Percentiles rank a stretch among this genome's conserved stretches.
Evolutionary conservation across 257 asterid species (phyloP).

Genomic region (Primulina huaijiensis): DNA sequence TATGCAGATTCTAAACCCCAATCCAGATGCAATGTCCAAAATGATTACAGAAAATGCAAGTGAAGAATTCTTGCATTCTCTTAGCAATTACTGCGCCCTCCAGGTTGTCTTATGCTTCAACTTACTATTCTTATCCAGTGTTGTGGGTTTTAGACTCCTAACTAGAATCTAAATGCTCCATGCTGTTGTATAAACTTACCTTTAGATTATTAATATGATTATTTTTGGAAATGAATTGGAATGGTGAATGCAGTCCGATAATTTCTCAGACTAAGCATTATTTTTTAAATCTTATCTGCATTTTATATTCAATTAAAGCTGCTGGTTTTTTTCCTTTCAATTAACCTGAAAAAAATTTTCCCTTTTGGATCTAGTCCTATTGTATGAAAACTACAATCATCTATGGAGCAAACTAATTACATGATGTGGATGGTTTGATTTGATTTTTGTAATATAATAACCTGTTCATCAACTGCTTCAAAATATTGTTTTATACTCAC

Average conservation of each 20-base stretch:
- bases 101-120: slow-evolving; percentile 54
- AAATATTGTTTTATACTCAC: slow-evolving; percentile 16
- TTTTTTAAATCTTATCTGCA: slow-evolving; percentile 10
- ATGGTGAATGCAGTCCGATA: background rate
- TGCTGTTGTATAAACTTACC: background rate
- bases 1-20: slow-evolving; percentile 93
- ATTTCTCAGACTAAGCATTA: background rate
- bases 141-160: slow-evolving; percentile 14
- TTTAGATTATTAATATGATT: no score
- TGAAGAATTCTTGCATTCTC: slow-evolving; percentile 80
- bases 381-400: background rate
- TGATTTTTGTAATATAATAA: background rate
- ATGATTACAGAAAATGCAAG: slow-evolving; percentile 93
- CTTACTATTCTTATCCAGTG: slow-evolving; percentile 19
- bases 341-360: background rate
- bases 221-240: background rate
- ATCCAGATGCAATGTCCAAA: slow-evolving; percentile 99
- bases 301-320: background rate
- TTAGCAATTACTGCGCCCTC: slow-evolving; percentile 96
- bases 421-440: background rate
- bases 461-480: slow-evolving; percentile 7
- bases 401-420: background rate
- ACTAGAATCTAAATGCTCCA: slow-evolving; percentile 18
- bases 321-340: background rate
- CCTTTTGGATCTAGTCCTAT: background rate